Percentiles rank a stretch among this genome's conserved stretches.
phyloP scores from a whole-genome alignment of 495 filamentous ascomycete species.

The Venustampulla echinocandica region DNA sequence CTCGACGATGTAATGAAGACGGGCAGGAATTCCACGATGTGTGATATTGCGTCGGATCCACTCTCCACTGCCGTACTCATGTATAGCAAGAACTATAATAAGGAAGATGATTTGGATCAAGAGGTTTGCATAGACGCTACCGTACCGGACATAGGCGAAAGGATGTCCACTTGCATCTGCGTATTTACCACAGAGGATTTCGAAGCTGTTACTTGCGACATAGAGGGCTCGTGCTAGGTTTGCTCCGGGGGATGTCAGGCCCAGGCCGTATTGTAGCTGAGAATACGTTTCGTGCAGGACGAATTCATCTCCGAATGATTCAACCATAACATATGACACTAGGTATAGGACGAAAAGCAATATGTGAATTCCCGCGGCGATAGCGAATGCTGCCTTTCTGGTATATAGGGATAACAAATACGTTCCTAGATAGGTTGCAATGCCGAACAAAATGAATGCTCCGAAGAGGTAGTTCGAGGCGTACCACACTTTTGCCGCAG shows the following conservation, averaged over 20 bases:
- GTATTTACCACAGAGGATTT: conserved; percentile 18
- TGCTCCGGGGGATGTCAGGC: conserved; percentile 16
- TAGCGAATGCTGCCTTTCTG: conserved; percentile 20
- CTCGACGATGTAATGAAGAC: conserved; percentile 20
- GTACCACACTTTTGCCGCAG: conserved; percentile 9
- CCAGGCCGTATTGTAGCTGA: conserved; percentile 12
- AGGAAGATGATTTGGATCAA: conserved; percentile 19
- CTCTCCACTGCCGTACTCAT: conserved; percentile 21
- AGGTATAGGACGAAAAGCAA: conserved; percentile 18
- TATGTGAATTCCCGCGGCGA: conserved; percentile 18
- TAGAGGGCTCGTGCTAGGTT: conserved; percentile 15
- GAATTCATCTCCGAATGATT: conserved; percentile 5
- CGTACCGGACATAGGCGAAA: conserved; percentile 17
- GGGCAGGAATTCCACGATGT: conserved; percentile 13
- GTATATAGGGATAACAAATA: conserved; percentile 17
- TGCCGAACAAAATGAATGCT: conserved; percentile 18
- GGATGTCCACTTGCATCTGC: conserved; percentile 8
- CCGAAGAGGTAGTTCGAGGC: conserved; percentile 12
- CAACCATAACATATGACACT: conserved; percentile 12
- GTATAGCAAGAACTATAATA: conserved; percentile 7
- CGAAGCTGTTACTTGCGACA: conserved; percentile 15
- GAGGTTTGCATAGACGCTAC: conserved; percentile 16
- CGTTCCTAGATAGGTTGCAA: conserved; percentile 18
- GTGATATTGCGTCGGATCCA: conserved; percentile 17
- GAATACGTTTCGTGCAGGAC: conserved; percentile 10